phyloP scores from a whole-genome alignment of 208 protist species.

The Herpetomonas muscarum region DNA sequence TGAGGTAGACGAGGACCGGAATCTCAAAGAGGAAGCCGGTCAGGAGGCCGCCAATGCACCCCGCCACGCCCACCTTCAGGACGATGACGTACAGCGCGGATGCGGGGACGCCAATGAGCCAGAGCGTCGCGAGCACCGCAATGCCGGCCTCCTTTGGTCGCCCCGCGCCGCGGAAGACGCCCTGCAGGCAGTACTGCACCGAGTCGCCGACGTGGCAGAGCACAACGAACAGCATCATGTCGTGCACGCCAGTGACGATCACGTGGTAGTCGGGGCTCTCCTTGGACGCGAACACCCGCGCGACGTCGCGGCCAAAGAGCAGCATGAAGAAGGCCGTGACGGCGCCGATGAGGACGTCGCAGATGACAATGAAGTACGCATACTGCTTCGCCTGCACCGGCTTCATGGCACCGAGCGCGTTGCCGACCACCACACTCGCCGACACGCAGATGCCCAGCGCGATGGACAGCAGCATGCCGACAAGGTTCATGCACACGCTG shows the following conservation, averaged over 20 bases:
- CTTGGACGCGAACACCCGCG: conserved; percentile 36
- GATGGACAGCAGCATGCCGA: conserved; percentile 47
- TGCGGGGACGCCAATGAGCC: conserved; percentile 55
- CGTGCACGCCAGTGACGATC: conserved; percentile 24
- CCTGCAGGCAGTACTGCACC: conserved; percentile 62
- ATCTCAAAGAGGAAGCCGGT: conserved; percentile 56
- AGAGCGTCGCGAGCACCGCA: conserved; percentile 54
- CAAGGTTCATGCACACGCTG: conserved; percentile 56
- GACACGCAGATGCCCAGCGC: conserved; percentile 64
- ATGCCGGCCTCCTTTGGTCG: conserved; percentile 38
- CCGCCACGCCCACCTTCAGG: conserved; percentile 38
- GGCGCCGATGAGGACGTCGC: conserved; percentile 34
- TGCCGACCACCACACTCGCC: conserved; percentile 57
- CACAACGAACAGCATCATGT: conserved; percentile 50
- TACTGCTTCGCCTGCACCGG: conserved; percentile 46
- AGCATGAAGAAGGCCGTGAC: conserved; percentile 32
- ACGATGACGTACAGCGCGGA: conserved; percentile 51
- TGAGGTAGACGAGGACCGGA: conserved; percentile 37
- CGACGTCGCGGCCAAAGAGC: conserved; percentile 49
- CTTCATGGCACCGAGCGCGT: conserved; percentile 40
- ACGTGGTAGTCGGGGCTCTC: conserved; percentile 8
- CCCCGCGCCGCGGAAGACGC: conserved; percentile 58
- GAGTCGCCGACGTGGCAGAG: conserved; percentile 57
- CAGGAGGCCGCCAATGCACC: conserved; percentile 42
- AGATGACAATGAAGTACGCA: conserved; percentile 48